These are phyloP conservation scores for Hemisphaericaspora nanyangensis DNA, from an alignment of 805 yeast species.

Conservation along the genomic window DNA sequence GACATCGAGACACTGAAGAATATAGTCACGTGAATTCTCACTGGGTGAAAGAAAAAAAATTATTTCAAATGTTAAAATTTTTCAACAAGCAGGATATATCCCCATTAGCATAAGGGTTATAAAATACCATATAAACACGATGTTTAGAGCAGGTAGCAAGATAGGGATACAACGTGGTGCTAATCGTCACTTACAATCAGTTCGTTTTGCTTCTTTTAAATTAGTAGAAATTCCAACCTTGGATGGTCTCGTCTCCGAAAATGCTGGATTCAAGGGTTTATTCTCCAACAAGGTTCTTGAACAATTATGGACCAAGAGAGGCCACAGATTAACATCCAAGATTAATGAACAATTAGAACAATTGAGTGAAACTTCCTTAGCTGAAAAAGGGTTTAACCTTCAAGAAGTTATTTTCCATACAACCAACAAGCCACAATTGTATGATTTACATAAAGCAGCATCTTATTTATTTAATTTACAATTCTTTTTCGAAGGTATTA, in stretches of 20 bases:
- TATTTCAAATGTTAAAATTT: no score
- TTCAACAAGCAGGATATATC: no score
- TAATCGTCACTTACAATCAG: neutral
- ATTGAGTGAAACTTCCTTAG: constrained; percentile 20
- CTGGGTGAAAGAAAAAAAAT: neutral
- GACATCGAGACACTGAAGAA: no score
- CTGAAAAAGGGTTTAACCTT: constrained; percentile 16
- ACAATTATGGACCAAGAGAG: constrained; percentile 39
- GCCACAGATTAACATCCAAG: constrained; percentile 29
- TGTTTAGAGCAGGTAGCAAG: constrained; percentile 4
- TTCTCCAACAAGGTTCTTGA: constrained; percentile 28
- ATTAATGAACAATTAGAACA: constrained; percentile 31
- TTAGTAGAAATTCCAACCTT: constrained; percentile 31
- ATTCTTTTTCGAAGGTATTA: constrained; percentile 45
- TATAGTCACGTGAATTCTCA: neutral
- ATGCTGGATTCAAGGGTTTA: constrained; percentile 31
- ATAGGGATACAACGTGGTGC: neutral
- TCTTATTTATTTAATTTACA: constrained; percentile 46
- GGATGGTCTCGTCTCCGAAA: constrained; percentile 23
- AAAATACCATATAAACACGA: neutral
- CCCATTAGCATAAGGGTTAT: no score
- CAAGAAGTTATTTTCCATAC: constrained; percentile 36
- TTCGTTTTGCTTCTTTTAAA: constrained; percentile 20
- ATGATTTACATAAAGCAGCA: constrained; percentile 42
- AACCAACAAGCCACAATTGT: constrained; percentile 43